Evolutionary conservation across 371 early-diverging fungal genomes (phyloP), one percentile per base, ranked within the genome.

Genomic region (Mortierella sp.): DNA sequence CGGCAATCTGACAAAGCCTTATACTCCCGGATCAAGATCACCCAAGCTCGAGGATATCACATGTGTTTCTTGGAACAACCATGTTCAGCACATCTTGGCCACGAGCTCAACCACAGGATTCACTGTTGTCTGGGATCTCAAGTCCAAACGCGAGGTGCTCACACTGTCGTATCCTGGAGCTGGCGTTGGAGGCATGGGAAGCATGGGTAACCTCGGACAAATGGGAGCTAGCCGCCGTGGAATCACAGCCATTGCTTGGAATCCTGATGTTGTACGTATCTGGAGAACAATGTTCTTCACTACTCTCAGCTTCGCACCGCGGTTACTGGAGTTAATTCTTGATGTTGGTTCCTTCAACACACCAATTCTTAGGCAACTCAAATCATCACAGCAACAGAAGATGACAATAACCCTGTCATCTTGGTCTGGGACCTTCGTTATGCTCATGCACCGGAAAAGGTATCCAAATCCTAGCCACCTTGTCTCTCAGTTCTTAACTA

Each of bases 91-190:
- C 66, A 98, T 98, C 76, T 82, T 98, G 57, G 96, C 96, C 7
- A 94, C 94, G 4, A 91, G 94, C 19, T 93, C 94, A 30, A 92
- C 90, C 58, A 94, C 95, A 54, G 98, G 99, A 24, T 86, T 92
- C 72, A 94, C 96, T 6, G 96, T 96, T 23, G 91, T 97, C 18
- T 98, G 98, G 97, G 98, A 98, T 84, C 84, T 97, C 61, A 87
- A 94, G 47, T 91, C 90, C 66, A 85, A 91, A 41, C 88, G 93
- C 47, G 98, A 98, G 78, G 87, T 97, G 27, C 90, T 95, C 67
- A 82, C 87, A 38, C 86, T 98, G 28, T 80, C 88, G 30, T 86
- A 89, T 69, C 82, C 84, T 26, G 85, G 86, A 42, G 86, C 86
- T 23, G 82, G 84, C 46, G 90, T 89, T 30, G 64, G 82, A 47